A percentile compares a stretch with the other conserved stretches of the same genome.
phyloP scores from a whole-genome alignment of 371 early-diverging fungal genomes.

The Choanephora cucurbitarum region DNA sequence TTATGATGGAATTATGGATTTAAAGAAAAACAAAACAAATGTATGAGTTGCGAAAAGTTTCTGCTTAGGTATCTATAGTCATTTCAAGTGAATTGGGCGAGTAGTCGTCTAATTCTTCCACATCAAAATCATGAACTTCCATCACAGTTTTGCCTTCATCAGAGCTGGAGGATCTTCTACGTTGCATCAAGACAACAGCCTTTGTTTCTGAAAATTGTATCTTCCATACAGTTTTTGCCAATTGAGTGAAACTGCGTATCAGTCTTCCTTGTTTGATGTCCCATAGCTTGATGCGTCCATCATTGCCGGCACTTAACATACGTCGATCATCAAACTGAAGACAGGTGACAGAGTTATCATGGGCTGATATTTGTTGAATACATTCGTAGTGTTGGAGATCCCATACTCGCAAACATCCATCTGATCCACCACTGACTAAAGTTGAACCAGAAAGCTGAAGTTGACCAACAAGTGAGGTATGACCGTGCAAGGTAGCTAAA shows the following conservation, averaged over 20 bases:
- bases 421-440: slow-evolving; percentile 85
- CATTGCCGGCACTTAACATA: slow-evolving; percentile 84
- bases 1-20: no score
- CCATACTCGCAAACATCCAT: slow-evolving; percentile 90
- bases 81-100: slow-evolving; percentile 18
- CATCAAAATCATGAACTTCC: slow-evolving; percentile 57
- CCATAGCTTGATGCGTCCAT: slow-evolving; percentile 87
- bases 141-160: slow-evolving; percentile 48
- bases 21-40: no score
- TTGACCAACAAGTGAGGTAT: slow-evolving; percentile 86
- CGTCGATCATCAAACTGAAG: slow-evolving; percentile 82
- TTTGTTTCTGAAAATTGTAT: slow-evolving; percentile 65
- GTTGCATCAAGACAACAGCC: slow-evolving; percentile 64
- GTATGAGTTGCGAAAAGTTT: no score
- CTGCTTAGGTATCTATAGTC: slow-evolving; percentile 25
- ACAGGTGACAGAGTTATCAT: slow-evolving; percentile 84
- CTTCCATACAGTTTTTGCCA: slow-evolving; percentile 66
- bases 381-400: slow-evolving; percentile 69
- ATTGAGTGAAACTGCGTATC: slow-evolving; percentile 65
- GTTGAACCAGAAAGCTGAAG: slow-evolving; percentile 73
- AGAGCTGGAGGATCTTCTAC: slow-evolving; percentile 30
- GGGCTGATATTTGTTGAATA: slow-evolving; percentile 73
- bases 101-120: slow-evolving; percentile 29
- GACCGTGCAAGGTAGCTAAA: slow-evolving; percentile 69
- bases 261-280: slow-evolving; percentile 76